Conservation (phyloP, 2,329 filamentous ascomycete genomes). For the Calonectria naviculata region DNA sequence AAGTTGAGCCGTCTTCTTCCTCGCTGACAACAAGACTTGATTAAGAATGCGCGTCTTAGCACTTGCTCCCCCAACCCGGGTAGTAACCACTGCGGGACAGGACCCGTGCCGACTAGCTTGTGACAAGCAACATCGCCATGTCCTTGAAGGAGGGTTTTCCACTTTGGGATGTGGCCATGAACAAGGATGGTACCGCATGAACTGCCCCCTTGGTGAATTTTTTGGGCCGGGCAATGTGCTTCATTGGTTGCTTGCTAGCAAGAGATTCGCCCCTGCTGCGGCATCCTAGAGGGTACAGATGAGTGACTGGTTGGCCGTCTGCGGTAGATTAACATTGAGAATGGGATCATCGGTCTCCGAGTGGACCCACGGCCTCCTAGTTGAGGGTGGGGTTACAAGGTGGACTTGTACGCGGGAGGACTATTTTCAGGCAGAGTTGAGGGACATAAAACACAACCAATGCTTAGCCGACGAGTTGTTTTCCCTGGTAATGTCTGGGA, state of each 20-base stretch:
- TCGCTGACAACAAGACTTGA: slow-evolving; percentile 10
- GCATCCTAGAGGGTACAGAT: slow-evolving; percentile 2
- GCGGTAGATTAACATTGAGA: slow-evolving; percentile 22
- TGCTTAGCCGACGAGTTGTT: background rate
- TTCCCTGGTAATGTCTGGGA: background rate
- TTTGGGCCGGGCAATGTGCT: slow-evolving; percentile 10
- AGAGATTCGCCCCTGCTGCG: slow-evolving; percentile 9
- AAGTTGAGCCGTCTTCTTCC: background rate
- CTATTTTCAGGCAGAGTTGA: slow-evolving; percentile 3
- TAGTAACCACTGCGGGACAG: slow-evolving; percentile 7
- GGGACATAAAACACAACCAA: slow-evolving; percentile 3
- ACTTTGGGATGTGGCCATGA: slow-evolving; percentile 10
- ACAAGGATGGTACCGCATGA: slow-evolving; percentile 14
- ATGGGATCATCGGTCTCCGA: slow-evolving; percentile 23
- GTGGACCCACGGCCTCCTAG: slow-evolving; percentile 12
- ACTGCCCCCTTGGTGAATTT: slow-evolving; percentile 2
- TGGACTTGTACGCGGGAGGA: background rate
- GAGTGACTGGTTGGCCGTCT: slow-evolving; percentile 2
- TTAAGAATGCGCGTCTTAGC: slow-evolving; percentile 16
- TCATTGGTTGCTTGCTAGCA: slow-evolving; percentile 8
- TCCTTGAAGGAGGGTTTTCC: slow-evolving; percentile 13
- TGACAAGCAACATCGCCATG: slow-evolving; percentile 14
- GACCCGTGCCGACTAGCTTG: slow-evolving; percentile 13
- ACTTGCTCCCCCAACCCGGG: slow-evolving; percentile 12
- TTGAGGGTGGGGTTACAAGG: background rate